Evolutionary conservation across 805 yeast genomes (phyloP), one percentile per base, ranked within the genome.

Genomic region (Candida coquimbonensis): DNA sequence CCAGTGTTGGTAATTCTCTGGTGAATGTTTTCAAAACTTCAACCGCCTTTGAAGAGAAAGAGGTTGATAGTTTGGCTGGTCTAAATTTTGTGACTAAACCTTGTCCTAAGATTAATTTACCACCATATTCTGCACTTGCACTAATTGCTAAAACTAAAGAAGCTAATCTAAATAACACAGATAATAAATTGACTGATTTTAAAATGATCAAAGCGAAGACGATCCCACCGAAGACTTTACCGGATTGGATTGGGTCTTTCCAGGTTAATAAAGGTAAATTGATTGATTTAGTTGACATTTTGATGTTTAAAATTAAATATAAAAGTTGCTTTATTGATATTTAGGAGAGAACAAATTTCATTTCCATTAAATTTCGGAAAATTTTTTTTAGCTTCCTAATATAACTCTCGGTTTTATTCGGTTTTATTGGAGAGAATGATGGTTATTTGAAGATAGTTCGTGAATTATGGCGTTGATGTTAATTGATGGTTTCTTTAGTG

Each of bases 81-180:
- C 76, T 81, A 73, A 84, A 80, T 57, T 81, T 78, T 50, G 89
- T 76, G 49, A 91, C 82, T 51, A 90, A 73, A 17, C 97, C 96
- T 43, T 66, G 66, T 45, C 96, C 96, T 42, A 86, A 74, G 53
- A 83, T 66, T 38, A 79, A 56, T 61, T 83, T 83, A 50, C 95
- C 84, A 47, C 74, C 72, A 60, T 81, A 85, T 70, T 90, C 97
- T 46, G 82, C 85, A 46, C 77, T 72, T 43, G 89, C 93, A 42
- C 91, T 75, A 27, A 75, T 53, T 44, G 75, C 68, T 51, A 89
- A 72, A 26, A 75, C 79, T 50, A 80, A 65, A 62, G 80, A 79
- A 45, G 79, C 67, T 39, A 83, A 50, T 63, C 75, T 79, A 72
- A 82, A 76, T 57, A 82, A 66, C 44, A 81, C 66, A 51, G 80